Conservation (phyloP, 495 filamentous ascomycete genomes). For the Tuber microsphaerosporum region DNA sequence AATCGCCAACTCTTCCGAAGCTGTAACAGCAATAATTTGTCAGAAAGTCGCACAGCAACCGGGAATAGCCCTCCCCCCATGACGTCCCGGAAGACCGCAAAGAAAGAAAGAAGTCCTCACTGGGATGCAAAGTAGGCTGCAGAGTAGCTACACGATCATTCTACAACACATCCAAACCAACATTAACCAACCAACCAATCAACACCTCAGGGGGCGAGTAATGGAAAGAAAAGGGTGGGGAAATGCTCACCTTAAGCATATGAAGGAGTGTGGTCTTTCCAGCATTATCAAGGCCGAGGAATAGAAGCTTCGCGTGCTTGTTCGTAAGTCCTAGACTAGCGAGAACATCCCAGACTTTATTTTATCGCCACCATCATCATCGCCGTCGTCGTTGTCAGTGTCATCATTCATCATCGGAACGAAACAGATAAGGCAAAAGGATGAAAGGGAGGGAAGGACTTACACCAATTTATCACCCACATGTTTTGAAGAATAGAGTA, state of each 20-base stretch:
- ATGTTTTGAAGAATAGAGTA: conserved; percentile 49
- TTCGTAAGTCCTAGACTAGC: conserved; percentile 84
- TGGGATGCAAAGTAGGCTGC: conserved; percentile 81
- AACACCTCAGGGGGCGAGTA: background rate
- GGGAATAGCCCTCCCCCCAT: background rate
- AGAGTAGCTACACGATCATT: conserved; percentile 93
- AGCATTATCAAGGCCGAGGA: conserved; percentile 93
- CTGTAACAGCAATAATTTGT: conserved; percentile 46
- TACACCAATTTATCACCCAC: conserved; percentile 98
- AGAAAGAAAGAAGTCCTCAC: conserved; percentile 49
- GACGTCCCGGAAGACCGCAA: background rate
- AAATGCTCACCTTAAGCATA: conserved; percentile 73
- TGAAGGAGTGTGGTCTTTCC: conserved; percentile 92
- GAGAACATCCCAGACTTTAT: conserved; percentile 81
- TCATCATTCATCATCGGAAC: conserved; percentile 1
- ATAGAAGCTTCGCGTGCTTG: conserved; percentile 92
- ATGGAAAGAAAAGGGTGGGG: background rate
- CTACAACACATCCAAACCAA: conserved; percentile 43
- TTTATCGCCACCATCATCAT: background rate
- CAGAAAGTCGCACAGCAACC: conserved; percentile 15
- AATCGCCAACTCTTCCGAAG: conserved; percentile 92
- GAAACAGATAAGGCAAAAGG: background rate
- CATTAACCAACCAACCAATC: conserved; percentile 12
- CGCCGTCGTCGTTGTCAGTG: background rate
- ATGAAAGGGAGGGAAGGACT: conserved; percentile 42